Conservation (phyloP, 441 rosid genomes). For the Erodium chrysanthum region DNA sequence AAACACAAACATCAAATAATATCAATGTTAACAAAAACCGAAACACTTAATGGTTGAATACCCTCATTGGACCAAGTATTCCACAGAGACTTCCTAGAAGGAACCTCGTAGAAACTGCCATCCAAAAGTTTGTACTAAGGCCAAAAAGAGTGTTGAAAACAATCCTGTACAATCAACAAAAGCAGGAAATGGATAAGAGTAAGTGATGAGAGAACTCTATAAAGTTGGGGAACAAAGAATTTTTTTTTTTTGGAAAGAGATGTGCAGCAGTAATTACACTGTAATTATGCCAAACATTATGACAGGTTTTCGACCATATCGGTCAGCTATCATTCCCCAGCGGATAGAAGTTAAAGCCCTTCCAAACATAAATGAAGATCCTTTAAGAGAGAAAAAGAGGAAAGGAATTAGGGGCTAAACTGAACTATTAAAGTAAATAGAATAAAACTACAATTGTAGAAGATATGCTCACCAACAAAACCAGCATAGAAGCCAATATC, state of each 20-base stretch:
- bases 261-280: slow-evolving; percentile 16
- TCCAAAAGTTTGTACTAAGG: neutral
- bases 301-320: slow-evolving; percentile 39
- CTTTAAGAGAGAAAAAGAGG: slow-evolving; percentile 21
- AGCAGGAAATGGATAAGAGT: neutral
- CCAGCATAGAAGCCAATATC: slow-evolving; percentile 60
- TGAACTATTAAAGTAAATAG: neutral
- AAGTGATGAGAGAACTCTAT: neutral
- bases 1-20: no score
- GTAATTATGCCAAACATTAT: slow-evolving; percentile 30
- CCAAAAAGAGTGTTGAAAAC: neutral
- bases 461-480: slow-evolving; percentile 32
- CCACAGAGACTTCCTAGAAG: neutral
- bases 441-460: neutral
- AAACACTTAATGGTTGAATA: neutral
- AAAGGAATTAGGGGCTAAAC: neutral
- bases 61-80: slow-evolving; percentile 2
- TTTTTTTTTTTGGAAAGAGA: no score
- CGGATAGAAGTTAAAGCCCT: slow-evolving; percentile 38
- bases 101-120: slow-evolving; percentile 1
- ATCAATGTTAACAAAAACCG: no score
- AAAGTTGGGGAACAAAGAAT: neutral
- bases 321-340: slow-evolving; percentile 42
- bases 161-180: neutral
- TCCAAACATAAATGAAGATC: slow-evolving; percentile 44